These are phyloP conservation scores for Wallacemonas sp. DNA, from an alignment of 208 protist species.

Conservation along the genomic window DNA sequence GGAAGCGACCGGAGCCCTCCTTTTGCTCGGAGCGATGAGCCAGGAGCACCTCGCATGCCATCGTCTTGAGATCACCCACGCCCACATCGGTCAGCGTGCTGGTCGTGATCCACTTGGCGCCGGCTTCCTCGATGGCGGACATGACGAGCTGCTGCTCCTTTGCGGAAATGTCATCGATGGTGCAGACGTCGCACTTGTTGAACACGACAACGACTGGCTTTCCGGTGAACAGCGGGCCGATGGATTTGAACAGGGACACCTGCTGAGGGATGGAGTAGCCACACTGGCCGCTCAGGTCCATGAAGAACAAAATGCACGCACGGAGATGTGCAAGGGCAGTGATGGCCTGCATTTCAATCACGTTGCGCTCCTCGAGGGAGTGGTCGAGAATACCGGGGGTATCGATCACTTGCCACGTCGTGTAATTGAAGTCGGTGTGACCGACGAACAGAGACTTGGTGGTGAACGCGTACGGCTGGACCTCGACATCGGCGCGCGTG, in stretches of 20 bases:
- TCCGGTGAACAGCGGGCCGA: constrained; percentile 99
- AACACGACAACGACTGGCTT: constrained; percentile 99
- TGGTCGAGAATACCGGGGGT: constrained; percentile 99
- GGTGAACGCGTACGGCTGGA: constrained; percentile 99
- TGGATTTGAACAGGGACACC: constrained; percentile 97
- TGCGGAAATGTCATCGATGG: constrained; percentile 84
- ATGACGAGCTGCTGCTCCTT: constrained; percentile 90
- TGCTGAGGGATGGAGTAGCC: constrained; percentile 98
- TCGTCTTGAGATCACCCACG: constrained; percentile 88
- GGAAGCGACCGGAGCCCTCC: constrained; percentile 88
- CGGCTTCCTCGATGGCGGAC: constrained; percentile 77
- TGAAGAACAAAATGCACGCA: constrained; percentile 98
- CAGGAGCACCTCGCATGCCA: constrained; percentile 96
- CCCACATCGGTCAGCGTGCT: constrained; percentile 96
- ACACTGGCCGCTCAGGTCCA: constrained; percentile 99
- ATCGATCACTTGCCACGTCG: constrained; percentile 99
- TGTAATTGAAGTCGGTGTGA: constrained; percentile 99
- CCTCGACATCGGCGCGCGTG: constrained; percentile 99
- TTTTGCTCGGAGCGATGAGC: constrained; percentile 95
- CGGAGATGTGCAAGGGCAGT: constrained; percentile 98
- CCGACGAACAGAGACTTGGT: constrained; percentile 99
- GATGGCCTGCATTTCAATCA: constrained; percentile 99
- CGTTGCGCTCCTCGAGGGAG: constrained; percentile 99
- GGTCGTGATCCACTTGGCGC: constrained; percentile 92
- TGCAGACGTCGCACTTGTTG: constrained; percentile 99